Evolutionary conservation across 176 grass and related monocot species (phyloP), one percentile per base, ranked within the genome.

Genomic region (Guadua angustifolia): DNA sequence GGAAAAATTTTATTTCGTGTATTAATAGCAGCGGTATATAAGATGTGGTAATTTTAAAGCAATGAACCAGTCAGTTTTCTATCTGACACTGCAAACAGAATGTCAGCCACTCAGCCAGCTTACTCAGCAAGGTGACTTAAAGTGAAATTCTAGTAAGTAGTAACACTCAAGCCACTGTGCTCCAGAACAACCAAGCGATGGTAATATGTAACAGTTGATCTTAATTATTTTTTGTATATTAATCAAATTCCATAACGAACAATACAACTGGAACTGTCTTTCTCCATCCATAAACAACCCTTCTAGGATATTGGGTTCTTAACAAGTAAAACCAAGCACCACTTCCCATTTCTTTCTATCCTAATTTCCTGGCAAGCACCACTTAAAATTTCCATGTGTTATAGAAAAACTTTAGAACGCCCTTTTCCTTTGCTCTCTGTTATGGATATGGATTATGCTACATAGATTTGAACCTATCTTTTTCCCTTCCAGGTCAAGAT

Each of bases 401-500:
- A 71, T 24, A 46, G 43, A 73, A 74, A 21, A n/a, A 16, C 33
- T 67, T 39, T 46, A 50, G 0, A 53, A 40, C 45, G 25, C 51
- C 35, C 26, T 61, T 50, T 40, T 35, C 10, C 5, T 43, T 83
- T 55, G 13, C 47, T 19, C 71, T 83, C 42, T 47, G 64, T 66
- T 11, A 53, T 9, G 7, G 26, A 55, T 56, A 58, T 19, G n/a
- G 16, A 75, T 51, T 79, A 74, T 83, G 9, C 52, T 46, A 24
- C 21, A 17, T 24, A 33, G 21, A 73, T 62, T 73, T 73, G 61
- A 86, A 12, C 9, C 60, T 84, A 17, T 56, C 22, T 52, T 83
- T 71, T 47, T 33, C 42, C 38, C 70, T 75, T 85, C 80, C 85
- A 99, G 91, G 91, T 89, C 62, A 99, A 88, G 84, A 94, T 92